Conservation (phyloP, 495 filamentous ascomycete species). For the Hypoxylon rickii region DNA sequence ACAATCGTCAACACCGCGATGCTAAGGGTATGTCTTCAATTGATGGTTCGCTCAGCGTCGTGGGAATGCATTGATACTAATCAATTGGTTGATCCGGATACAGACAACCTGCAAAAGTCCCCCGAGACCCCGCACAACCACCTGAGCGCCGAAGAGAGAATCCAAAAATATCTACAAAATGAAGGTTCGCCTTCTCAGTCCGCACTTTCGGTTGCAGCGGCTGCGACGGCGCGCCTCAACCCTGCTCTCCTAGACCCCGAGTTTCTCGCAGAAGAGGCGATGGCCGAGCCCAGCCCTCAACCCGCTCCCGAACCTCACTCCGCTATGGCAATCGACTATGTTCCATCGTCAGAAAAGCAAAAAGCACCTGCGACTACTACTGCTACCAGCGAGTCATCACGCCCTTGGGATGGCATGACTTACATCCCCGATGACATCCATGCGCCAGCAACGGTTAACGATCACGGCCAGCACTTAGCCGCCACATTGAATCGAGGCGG, state of each 20-base stretch:
- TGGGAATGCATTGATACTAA: constrained; percentile 1
- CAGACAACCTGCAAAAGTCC: constrained; percentile 2
- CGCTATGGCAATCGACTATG: constrained; percentile 37
- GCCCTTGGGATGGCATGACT: constrained; percentile 52
- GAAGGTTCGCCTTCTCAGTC: constrained; percentile 37
- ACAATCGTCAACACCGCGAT: constrained; percentile 38
- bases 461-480: constrained; percentile 27
- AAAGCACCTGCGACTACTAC: not conserved
- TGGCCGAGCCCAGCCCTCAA: constrained; percentile 28
- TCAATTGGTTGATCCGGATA: not conserved
- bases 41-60: not conserved
- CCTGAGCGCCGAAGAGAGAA: constrained; percentile 44
- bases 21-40: constrained; percentile 40
- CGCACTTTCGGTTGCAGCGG: constrained; percentile 50
- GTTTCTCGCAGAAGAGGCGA: constrained; percentile 44
- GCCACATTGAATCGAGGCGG: constrained; percentile 44
- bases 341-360: constrained; percentile 20
- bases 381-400: constrained; percentile 1
- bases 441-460: constrained; percentile 33
- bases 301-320: constrained; percentile 25
- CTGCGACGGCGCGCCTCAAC: constrained; percentile 53
- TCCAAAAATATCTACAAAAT: constrained; percentile 40
- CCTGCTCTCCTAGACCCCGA: constrained; percentile 55
- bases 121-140: constrained; percentile 21
- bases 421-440: constrained; percentile 45